Conservation (phyloP, 1,139 yeast genomes). For the Yamadazyma dendronema region DNA sequence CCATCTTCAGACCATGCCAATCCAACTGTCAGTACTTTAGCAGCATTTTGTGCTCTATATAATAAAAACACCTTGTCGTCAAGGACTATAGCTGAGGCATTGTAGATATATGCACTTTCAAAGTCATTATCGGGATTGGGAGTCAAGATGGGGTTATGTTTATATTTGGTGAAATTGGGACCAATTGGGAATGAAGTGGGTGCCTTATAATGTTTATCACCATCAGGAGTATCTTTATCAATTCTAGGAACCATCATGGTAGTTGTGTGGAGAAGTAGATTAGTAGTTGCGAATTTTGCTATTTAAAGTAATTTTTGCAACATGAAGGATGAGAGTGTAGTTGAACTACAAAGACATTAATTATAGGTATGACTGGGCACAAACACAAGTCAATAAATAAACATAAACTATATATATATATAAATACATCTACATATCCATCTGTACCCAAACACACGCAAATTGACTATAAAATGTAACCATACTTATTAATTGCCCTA, state of each 20-base stretch:
- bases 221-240: constrained; percentile 25
- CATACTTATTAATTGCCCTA: no score
- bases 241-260: constrained; percentile 34
- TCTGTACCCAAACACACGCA: no score
- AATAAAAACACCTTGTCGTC: constrained; percentile 38
- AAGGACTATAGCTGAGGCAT: constrained; percentile 46
- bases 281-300: background rate
- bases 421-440: no score
- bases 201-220: constrained; percentile 32
- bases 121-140: constrained; percentile 42
- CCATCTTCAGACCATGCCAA: constrained; percentile 46
- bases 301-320: background rate
- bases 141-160: constrained; percentile 36
- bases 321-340: no score
- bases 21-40: constrained; percentile 36
- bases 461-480: no score
- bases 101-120: constrained; percentile 42
- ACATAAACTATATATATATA: no score
- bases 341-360: no score
- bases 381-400: no score
- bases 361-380: no score
- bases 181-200: constrained; percentile 44
- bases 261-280: background rate
- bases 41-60: constrained; percentile 41
- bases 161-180: constrained; percentile 34